Percentiles rank a stretch among this genome's conserved stretches.
phyloP scores from a whole-genome alignment of 2,329 filamentous ascomycete species.

The Decorospora gaudefroyi region DNA sequence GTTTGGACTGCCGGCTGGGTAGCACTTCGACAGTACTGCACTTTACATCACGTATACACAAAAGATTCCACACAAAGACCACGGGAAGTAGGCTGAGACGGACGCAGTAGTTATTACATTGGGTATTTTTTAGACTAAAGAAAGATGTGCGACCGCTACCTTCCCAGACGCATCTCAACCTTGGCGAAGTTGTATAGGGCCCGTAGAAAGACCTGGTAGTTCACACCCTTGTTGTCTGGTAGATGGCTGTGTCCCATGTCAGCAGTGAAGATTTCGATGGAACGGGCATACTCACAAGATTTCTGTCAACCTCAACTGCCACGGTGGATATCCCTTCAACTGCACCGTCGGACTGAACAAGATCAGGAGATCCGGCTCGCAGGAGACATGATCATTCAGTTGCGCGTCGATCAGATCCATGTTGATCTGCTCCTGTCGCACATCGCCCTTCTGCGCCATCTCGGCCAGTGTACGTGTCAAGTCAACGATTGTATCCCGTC shows the following conservation, averaged over 20 bases:
- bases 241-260: conserved; percentile 49
- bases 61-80: neutral
- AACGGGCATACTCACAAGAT: conserved; percentile 68
- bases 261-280: conserved; percentile 1
- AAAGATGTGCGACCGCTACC: conserved; percentile 44
- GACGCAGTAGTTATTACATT: conserved; percentile 5
- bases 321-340: conserved; percentile 90
- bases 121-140: conserved; percentile 23
- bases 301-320: conserved; percentile 93
- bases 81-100: neutral
- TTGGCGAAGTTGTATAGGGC: conserved; percentile 82
- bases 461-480: conserved; percentile 91
- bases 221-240: conserved; percentile 77
- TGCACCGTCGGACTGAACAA: conserved; percentile 84
- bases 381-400: conserved; percentile 75
- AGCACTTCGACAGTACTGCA: neutral
- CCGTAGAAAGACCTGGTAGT: conserved; percentile 90
- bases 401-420: conserved; percentile 87
- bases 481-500: conserved; percentile 91
- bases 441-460: conserved; percentile 89
- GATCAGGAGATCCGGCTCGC: conserved; percentile 86
- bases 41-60: neutral
- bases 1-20: too few relatives aligned
- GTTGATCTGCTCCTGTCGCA: conserved; percentile 80
- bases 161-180: conserved; percentile 85